phyloP scores from a whole-genome alignment of 2,329 filamentous ascomycete genomes.

The Coniochaeta sp. region DNA sequence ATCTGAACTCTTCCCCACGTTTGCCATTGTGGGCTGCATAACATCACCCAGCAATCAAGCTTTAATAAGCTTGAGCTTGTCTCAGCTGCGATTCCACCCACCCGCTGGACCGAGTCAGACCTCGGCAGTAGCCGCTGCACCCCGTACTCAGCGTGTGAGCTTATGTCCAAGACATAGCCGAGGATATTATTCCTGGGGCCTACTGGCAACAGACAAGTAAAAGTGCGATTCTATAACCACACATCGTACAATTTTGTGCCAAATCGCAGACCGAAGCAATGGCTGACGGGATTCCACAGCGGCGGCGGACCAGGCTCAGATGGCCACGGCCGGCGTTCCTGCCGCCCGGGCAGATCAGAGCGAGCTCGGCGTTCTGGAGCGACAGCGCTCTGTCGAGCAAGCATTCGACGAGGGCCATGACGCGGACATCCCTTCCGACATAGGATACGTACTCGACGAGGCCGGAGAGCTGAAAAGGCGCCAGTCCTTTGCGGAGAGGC shows the following conservation, averaged over 20 bases:
- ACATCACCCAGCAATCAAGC: neutral
- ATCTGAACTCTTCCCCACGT: neutral
- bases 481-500: conserved; percentile 25
- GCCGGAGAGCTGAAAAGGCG: conserved; percentile 28
- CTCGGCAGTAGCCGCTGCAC: neutral
- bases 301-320: neutral
- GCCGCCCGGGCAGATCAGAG: neutral
- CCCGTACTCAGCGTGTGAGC: neutral
- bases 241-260: neutral
- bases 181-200: neutral
- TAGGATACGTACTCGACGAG: conserved; percentile 34
- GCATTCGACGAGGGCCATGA: conserved; percentile 39
- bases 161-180: neutral
- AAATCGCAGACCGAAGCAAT: neutral
- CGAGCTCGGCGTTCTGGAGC: conserved; percentile 3
- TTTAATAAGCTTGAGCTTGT: neutral
- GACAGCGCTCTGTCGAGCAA: conserved; percentile 16
- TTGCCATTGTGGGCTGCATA: neutral
- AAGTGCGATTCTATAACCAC: neutral
- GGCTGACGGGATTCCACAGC: neutral
- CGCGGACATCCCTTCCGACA: conserved; percentile 39
- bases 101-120: neutral
- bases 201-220: neutral
- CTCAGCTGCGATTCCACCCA: neutral
- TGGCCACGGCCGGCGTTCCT: neutral